phyloP scores from a whole-genome alignment of 2,329 filamentous ascomycete genomes.

The Penicillium hordei region DNA sequence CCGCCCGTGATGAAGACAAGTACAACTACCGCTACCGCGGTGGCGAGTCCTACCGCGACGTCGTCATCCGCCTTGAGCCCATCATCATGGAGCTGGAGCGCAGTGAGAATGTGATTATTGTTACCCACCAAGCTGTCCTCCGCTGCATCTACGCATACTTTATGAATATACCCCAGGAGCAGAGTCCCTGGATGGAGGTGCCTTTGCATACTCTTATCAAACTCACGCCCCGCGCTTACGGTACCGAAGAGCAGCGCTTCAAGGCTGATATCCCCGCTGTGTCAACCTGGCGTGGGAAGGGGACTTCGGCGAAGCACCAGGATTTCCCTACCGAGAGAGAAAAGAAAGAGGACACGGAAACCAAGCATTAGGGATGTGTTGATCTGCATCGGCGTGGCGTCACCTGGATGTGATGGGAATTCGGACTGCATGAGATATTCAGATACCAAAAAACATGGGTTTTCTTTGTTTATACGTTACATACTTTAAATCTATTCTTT shows the following conservation, averaged over 20 bases:
- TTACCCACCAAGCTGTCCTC: conserved; percentile 95
- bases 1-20: conserved; percentile 94
- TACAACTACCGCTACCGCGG: conserved; percentile 99
- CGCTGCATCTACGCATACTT: conserved; percentile 99
- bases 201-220: conserved; percentile 96
- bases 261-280: conserved; percentile 93
- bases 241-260: conserved; percentile 83
- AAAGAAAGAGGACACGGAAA: conserved; percentile 15
- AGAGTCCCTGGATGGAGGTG: conserved; percentile 98
- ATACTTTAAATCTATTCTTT: neutral
- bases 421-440: conserved; percentile 11
- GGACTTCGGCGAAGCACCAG: conserved; percentile 86
- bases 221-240: conserved; percentile 89
- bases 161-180: conserved; percentile 91
- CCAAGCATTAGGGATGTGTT: conserved; percentile 3
- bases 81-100: conserved; percentile 99
- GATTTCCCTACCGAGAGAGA: conserved; percentile 30
- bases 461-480: conserved; percentile 2
- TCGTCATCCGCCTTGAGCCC: conserved; percentile 94
- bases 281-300: conserved; percentile 93
- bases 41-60: conserved; percentile 92
- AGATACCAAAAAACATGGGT: conserved; percentile 19
- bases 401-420: conserved; percentile 13
- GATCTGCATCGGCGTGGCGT: conserved; percentile 16
- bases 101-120: conserved; percentile 94